A percentile compares a stretch with the other conserved stretches of the same genome.
Conservation (phyloP, 2,329 filamentous ascomycete genomes). For the Penicillium sp. region DNA sequence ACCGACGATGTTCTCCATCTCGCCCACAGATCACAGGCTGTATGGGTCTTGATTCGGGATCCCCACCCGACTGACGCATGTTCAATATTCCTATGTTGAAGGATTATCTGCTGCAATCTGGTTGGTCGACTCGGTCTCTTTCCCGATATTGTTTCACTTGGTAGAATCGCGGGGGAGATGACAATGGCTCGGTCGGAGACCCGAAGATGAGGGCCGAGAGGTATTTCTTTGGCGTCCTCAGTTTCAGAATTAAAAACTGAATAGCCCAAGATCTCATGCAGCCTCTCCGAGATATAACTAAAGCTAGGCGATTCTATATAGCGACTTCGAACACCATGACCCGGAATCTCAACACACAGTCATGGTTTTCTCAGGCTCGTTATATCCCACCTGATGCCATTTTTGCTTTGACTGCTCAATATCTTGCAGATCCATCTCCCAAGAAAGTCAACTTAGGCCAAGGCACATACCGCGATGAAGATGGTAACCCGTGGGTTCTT, state of each 20-base stretch:
- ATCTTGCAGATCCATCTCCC: conserved; percentile 16
- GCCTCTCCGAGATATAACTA: neutral
- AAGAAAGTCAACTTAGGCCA: conserved; percentile 38
- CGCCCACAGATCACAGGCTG: neutral
- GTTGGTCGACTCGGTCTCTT: neutral
- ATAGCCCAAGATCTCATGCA: neutral
- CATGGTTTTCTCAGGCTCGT: conserved; percentile 13
- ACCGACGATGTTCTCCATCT: neutral
- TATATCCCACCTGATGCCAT: conserved; percentile 22
- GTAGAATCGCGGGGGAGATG: neutral
- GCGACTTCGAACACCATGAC: neutral
- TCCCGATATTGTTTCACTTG: neutral
- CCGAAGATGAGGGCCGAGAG: neutral
- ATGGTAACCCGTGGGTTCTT: conserved; percentile 37
- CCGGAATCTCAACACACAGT: neutral
- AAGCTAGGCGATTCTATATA: neutral
- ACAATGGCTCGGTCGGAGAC: neutral
- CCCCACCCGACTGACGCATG: neutral
- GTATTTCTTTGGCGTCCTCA: too few relatives aligned
- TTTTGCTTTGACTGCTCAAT: conserved; percentile 25
- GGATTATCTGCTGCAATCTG: neutral
- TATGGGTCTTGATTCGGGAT: neutral
- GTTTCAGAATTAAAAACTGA: neutral
- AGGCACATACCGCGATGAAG: conserved; percentile 38
- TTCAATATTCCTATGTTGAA: neutral